These are phyloP conservation scores for Chlorencoelia australis DNA, from an alignment of 2,329 filamentous ascomycete genomes.

Conservation along the genomic window DNA sequence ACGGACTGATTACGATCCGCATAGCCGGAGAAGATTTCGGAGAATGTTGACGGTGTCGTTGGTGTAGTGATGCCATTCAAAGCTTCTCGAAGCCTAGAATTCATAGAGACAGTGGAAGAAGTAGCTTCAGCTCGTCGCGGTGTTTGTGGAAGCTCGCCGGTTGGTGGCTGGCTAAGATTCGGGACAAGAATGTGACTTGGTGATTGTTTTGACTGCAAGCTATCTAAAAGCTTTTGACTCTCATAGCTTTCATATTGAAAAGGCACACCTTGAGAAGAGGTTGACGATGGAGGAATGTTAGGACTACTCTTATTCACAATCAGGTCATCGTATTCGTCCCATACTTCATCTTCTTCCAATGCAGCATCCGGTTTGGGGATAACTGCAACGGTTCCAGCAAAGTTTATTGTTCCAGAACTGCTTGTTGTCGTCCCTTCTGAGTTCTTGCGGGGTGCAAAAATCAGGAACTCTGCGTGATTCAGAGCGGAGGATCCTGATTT, in stretches of 20 bases:
- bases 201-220: slow-evolving; percentile 17
- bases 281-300: slow-evolving; percentile 41
- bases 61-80: slow-evolving; percentile 35
- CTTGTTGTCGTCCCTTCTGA: slow-evolving; percentile 51
- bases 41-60: slow-evolving; percentile 34
- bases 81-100: slow-evolving; percentile 39
- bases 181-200: neutral
- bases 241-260: slow-evolving; percentile 45
- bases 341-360: slow-evolving; percentile 82
- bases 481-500: slow-evolving; percentile 12
- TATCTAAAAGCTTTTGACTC: too few species aligned
- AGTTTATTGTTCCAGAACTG: slow-evolving; percentile 51
- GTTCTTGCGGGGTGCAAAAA: slow-evolving; percentile 62
- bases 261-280: slow-evolving; percentile 45
- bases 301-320: slow-evolving; percentile 52
- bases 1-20: slow-evolving; percentile 28
- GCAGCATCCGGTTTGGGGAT: slow-evolving; percentile 52
- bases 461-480: slow-evolving; percentile 51
- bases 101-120: slow-evolving; percentile 38
- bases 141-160: slow-evolving; percentile 5
- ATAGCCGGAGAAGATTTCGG: slow-evolving; percentile 34
- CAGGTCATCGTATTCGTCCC: slow-evolving; percentile 90
- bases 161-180: neutral
- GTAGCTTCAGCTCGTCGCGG: slow-evolving; percentile 4
- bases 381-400: slow-evolving; percentile 54